Evolutionary conservation across 169 alveolate genomes (phyloP).

Genomic region (Cyclospora cayetanensis): DNA sequence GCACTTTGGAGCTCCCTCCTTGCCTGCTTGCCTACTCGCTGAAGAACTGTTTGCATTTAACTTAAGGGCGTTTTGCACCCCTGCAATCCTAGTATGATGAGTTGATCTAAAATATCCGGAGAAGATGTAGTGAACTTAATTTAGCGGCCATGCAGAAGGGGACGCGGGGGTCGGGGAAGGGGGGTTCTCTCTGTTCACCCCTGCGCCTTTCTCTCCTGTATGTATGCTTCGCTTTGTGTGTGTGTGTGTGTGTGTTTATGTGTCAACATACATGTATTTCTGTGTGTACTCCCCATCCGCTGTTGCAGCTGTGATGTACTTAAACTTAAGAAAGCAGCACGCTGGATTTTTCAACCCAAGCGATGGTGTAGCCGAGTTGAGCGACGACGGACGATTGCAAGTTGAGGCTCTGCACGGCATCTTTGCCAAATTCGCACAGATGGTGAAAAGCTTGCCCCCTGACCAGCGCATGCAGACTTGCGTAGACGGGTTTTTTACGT

Average conservation of each 20-base stretch:
- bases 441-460: not conserved
- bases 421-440: not conserved
- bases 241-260: not conserved
- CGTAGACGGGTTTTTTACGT: not conserved
- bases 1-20: not conserved
- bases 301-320: not conserved
- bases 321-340: not conserved
- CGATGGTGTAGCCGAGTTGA: slow-evolving; percentile 31
- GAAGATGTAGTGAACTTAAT: too few species aligned
- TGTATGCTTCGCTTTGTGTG: not conserved
- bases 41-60: not conserved
- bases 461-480: not conserved
- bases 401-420: not conserved
- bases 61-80: too few species aligned
- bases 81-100: too few species aligned
- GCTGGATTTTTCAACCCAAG: not conserved
- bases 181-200: not conserved
- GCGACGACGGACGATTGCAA: slow-evolving; percentile 9
- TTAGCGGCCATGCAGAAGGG: too few species aligned
- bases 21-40: not conserved
- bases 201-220: not conserved
- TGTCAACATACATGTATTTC: not conserved
- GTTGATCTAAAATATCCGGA: not conserved
- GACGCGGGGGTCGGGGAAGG: too few species aligned
- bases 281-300: not conserved